A percentile compares a stretch with the other conserved stretches of the same genome.
Evolutionary conservation across 2,329 filamentous ascomycete genomes (phyloP).

Genomic region (Neonectria coccinea): DNA sequence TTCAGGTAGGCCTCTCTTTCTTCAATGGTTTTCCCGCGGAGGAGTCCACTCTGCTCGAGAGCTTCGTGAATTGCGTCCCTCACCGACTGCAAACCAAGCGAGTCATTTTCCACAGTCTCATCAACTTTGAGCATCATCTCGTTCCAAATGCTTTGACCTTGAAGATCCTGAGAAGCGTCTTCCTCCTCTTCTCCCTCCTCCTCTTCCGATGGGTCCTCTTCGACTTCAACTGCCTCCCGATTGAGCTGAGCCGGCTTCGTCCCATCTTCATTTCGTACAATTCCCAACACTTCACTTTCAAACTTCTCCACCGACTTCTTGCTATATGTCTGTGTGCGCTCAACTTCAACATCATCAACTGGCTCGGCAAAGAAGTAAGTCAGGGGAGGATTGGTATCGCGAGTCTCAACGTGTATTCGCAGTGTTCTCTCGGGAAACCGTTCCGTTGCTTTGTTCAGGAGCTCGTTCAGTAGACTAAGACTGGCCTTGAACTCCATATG

Average conservation of each 20-base stretch:
- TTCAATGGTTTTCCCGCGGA: constrained; percentile 57
- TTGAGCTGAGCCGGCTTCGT: constrained; percentile 27
- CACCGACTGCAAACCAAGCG: constrained; percentile 63
- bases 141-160: constrained; percentile 61
- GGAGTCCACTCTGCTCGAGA: constrained; percentile 65
- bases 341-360: constrained; percentile 77
- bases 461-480: constrained; percentile 80
- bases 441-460: constrained; percentile 79
- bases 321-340: constrained; percentile 76
- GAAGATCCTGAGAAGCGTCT: constrained; percentile 34
- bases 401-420: constrained; percentile 85
- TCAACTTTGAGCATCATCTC: constrained; percentile 67
- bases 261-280: constrained; percentile 53
- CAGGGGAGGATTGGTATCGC: constrained; percentile 68
- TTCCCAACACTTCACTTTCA: constrained; percentile 70
- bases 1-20: constrained; percentile 63
- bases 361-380: constrained; percentile 95
- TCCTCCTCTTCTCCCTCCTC: constrained; percentile 35
- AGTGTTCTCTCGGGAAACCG: constrained; percentile 82
- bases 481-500: constrained; percentile 89
- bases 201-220: constrained; percentile 37
- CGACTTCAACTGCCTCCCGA: constrained; percentile 21
- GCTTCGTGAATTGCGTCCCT: constrained; percentile 67
- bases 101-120: constrained; percentile 68
- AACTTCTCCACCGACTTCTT: constrained; percentile 75